Evolutionary conservation across 805 yeast genomes (phyloP).

Genomic region (Ogataea sp.): DNA sequence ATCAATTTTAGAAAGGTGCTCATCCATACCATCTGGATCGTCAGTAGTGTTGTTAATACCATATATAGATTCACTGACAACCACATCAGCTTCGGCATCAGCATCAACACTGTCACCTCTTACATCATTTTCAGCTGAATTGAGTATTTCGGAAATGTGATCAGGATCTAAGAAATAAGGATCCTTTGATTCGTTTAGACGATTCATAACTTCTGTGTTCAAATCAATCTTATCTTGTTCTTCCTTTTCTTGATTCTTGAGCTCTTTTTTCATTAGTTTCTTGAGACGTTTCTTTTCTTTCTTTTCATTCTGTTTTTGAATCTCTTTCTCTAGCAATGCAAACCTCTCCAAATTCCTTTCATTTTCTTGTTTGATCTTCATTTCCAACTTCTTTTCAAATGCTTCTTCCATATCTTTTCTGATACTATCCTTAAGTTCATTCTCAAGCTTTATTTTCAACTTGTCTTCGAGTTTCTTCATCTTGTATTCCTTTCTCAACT

Average conservation of each 20-base stretch:
- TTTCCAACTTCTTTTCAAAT: background rate
- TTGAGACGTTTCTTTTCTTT: background rate
- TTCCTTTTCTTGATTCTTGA: conserved; percentile 2
- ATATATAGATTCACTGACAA: background rate
- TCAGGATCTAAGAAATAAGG: no score
- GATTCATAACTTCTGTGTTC: background rate
- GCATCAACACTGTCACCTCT: no score
- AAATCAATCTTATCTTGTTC: background rate
- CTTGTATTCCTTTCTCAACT: background rate
- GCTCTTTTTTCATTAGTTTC: background rate
- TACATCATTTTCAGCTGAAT: no score
- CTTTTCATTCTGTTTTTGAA: background rate
- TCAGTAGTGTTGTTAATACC: background rate
- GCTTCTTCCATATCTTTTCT: conserved; percentile 2
- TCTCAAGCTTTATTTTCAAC: background rate
- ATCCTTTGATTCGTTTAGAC: no score
- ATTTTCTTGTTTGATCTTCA: background rate
- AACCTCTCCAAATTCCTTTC: background rate
- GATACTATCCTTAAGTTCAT: background rate
- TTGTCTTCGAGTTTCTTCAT: background rate
- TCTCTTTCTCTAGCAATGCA: background rate
- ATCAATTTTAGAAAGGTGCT: background rate
- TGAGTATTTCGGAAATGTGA: no score
- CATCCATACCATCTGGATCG: background rate
- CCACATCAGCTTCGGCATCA: background rate